Evolutionary conservation across 169 alveolate species (phyloP).

Genomic region (Plasmodium coatneyi): DNA sequence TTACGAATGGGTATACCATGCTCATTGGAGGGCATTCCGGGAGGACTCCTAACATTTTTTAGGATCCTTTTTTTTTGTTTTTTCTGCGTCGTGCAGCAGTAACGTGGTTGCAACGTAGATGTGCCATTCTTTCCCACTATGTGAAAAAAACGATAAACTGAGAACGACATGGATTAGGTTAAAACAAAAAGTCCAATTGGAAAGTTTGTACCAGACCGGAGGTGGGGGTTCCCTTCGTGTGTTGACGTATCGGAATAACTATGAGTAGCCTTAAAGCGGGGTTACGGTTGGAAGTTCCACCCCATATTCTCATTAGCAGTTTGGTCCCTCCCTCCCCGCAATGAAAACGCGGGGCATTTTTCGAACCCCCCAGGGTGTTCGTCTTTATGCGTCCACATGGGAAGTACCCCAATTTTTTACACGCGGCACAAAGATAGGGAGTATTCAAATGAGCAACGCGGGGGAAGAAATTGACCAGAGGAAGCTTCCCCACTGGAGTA

Average conservation of each 20-base stretch:
- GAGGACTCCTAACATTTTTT: not conserved
- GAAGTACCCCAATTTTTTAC: constrained; percentile 34
- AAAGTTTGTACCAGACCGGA: not conserved
- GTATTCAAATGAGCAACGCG: not conserved
- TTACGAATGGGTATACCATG: not conserved
- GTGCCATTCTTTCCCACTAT: not conserved
- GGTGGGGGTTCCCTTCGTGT: not conserved
- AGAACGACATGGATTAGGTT: not conserved
- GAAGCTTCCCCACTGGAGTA: not conserved
- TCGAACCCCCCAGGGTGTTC: not conserved
- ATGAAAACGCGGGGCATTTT: not conserved
- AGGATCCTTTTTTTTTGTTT: not conserved
- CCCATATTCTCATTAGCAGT: not conserved
- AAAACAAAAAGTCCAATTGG: not conserved
- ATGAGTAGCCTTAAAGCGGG: not conserved
- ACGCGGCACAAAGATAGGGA: not conserved
- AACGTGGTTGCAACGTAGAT: not conserved
- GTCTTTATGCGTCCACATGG: not conserved
- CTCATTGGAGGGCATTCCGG: not conserved
- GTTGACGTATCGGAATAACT: not conserved
- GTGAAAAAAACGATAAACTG: not conserved
- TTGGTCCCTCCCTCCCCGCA: not conserved
- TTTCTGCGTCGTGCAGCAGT: not conserved
- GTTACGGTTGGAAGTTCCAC: not conserved
- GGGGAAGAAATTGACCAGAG: not conserved